phyloP scores from a whole-genome alignment of 176 grass and related monocot species.

The Triticum urartu region DNA sequence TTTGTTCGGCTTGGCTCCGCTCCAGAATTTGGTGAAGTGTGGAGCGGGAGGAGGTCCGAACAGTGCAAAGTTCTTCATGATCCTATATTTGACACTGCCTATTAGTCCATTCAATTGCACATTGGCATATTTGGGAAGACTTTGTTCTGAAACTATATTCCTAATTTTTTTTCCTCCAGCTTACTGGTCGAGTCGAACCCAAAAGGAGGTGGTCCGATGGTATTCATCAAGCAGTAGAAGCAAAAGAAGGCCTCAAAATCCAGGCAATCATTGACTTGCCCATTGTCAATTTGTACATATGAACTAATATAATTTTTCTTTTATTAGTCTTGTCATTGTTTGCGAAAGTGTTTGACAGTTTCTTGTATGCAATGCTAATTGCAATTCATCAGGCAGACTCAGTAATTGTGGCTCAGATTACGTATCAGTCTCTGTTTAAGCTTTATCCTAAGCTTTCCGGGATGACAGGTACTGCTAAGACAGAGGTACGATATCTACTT shows the following conservation, averaged over 20 bases:
- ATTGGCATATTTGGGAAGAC: conserved; percentile 11
- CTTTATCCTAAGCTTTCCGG: conserved; percentile 98
- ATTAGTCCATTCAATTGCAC: conserved; percentile 15
- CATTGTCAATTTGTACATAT: neutral
- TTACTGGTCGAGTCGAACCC: conserved; percentile 88
- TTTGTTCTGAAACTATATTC: conserved; percentile 25
- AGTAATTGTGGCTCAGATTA: conserved; percentile 95
- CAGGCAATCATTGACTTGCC: conserved; percentile 50
- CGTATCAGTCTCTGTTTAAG: conserved; percentile 97
- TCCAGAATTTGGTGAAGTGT: no score
- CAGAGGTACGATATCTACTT: conserved; percentile 65
- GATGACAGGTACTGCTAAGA: conserved; percentile 98
- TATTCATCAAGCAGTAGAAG: conserved; percentile 99
- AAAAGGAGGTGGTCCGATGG: conserved; percentile 99
- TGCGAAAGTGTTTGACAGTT: conserved; percentile 18
- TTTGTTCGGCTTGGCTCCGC: no score
- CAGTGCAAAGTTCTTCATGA: neutral
- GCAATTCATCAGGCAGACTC: conserved; percentile 80
- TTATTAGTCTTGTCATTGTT: neutral
- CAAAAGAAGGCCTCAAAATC: conserved; percentile 93
- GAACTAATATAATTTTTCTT: neutral
- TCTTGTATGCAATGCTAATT: conserved; percentile 27
- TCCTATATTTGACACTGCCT: neutral
- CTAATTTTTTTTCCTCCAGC: conserved; percentile 48
- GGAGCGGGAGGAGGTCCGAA: no score